Base-by-base conservation (phyloP, 2,329 filamentous ascomycete species). In the Clarireedia monteithiana region DNA sequence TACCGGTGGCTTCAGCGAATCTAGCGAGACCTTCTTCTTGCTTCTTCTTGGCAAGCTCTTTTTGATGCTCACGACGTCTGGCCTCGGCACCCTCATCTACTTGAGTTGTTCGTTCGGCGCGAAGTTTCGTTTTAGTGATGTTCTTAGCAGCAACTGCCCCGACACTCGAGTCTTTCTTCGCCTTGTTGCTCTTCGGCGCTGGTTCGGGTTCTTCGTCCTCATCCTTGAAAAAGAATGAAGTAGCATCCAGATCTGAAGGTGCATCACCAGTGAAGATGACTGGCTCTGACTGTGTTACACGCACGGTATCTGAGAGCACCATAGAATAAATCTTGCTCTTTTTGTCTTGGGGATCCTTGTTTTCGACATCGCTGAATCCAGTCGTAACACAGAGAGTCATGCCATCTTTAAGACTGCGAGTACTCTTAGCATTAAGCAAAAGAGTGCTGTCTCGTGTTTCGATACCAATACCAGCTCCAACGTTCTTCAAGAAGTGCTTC, bases 181-280 rank as follows among this genome's bases (percentile, higher is more conserved):
- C 85, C 72, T 95, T 95, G 64, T 94, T 95, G n/a, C 89, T 88
- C 9, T 88, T 81, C 34, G 89, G 88, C 70, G 90, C 85, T 60
- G 89, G 83, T 15, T 46, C 53, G 39, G 47, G 47, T 9, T 50
- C 47, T 63, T 95, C 89, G 68, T 95, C 90, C 59, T 96, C 91
- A 64, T 97, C 92, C 69, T 96, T 95, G 77, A 99, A 99, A 74
- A 96, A 97, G 77, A 99, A 99, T 0, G 92, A 96, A 40, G 92
- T 92, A 4, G 91, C 91, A 66, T 97, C 94, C 58, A 95, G 83
- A 67, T 96, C 92, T 27, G 89, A 88, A 2, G 91, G 85, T 0
- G 92, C 91, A 68, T 96, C 91, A 58, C 90, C 91, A 17, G 94
- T 99, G 73, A 99, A 97, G 27, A 96, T 84, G 34, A 91, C 86